Evolutionary conservation across 495 filamentous ascomycete species (phyloP).

Genomic region (Jackrogersella minutella): DNA sequence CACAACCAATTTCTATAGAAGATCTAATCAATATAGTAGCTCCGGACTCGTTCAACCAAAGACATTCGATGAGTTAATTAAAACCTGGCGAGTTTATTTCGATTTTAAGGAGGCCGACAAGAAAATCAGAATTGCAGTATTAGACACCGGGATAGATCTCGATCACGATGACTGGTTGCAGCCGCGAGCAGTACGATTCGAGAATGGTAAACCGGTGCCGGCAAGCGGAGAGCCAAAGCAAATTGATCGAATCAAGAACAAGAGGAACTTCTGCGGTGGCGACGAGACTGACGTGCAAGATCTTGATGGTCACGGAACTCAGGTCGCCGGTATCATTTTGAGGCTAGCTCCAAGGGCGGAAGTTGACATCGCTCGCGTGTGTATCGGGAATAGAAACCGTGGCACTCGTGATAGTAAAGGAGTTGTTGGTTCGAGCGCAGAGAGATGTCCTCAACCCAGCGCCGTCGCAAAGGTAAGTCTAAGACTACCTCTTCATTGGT

Average conservation of each 20-base stretch:
- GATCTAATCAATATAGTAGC: neutral
- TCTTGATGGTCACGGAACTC: slow-evolving; percentile 5
- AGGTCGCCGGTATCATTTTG: slow-evolving; percentile 3
- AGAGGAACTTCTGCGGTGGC: slow-evolving; percentile 5
- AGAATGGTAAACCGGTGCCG: neutral
- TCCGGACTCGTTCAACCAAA: neutral
- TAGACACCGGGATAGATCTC: slow-evolving; percentile 9
- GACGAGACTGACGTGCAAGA: slow-evolving; percentile 1
- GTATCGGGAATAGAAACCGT: slow-evolving; percentile 3
- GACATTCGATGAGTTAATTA: neutral
- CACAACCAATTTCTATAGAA: neutral
- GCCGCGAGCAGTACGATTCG: slow-evolving; percentile 3
- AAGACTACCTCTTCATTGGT: neutral
- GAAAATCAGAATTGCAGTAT: slow-evolving; percentile 1
- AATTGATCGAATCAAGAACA: slow-evolving; percentile 7
- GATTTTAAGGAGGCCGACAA: slow-evolving; percentile 7
- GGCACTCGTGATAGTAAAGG: neutral
- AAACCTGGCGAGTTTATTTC: neutral
- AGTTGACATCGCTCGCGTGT: neutral
- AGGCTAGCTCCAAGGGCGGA: slow-evolving; percentile 9
- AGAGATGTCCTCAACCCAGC: neutral
- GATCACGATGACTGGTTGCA: slow-evolving; percentile 6
- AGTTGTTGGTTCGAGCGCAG: neutral
- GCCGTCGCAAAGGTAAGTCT: slow-evolving; percentile 2
- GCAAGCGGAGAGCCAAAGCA: neutral